Evolutionary conservation across 148 eudicot genomes (phyloP).

Genomic region (Nepenthes gracilis): DNA sequence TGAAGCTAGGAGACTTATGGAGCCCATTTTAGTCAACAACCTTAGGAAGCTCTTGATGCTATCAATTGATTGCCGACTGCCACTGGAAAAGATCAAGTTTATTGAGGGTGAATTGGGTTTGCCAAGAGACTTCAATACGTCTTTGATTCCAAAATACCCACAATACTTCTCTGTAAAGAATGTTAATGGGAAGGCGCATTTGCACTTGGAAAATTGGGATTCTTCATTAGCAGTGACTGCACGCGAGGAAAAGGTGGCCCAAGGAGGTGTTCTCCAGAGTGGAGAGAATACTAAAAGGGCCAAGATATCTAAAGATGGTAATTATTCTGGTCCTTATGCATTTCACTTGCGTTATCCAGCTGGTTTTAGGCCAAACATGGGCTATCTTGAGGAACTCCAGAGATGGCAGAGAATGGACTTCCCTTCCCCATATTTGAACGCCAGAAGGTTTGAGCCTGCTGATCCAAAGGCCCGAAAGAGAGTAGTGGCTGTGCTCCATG

Average conservation of each 20-base stretch:
- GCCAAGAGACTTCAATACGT: constrained; percentile 47
- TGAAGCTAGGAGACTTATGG: constrained; percentile 57
- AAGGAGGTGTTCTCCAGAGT: constrained; percentile 18
- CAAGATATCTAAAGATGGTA: constrained; percentile 70
- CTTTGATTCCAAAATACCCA: constrained; percentile 52
- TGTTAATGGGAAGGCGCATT: constrained; percentile 37
- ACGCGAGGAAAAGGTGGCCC: constrained; percentile 48
- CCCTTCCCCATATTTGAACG: constrained; percentile 88
- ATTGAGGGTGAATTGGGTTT: constrained; percentile 58
- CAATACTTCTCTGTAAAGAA: constrained; percentile 54
- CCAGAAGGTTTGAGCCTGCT: constrained; percentile 56
- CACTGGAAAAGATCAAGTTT: constrained; percentile 55
- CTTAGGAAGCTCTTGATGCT: constrained; percentile 79
- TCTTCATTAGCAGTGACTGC: constrained; percentile 64
- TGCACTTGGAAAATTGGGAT: constrained; percentile 77
- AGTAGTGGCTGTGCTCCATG: constrained; percentile 77
- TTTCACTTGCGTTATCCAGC: constrained; percentile 57
- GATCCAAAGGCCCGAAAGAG: constrained; percentile 79
- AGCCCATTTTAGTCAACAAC: constrained; percentile 71
- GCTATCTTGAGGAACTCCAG: constrained; percentile 65
- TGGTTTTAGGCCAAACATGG: constrained; percentile 79
- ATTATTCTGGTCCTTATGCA: constrained; percentile 65
- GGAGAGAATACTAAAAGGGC: constrained; percentile 18
- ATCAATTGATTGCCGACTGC: constrained; percentile 73
- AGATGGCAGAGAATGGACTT: constrained; percentile 88